These are phyloP conservation scores for Trametes versicolor DNA, from an alignment of 1,284 basidiomycete genomes.

Conservation along the genomic window DNA sequence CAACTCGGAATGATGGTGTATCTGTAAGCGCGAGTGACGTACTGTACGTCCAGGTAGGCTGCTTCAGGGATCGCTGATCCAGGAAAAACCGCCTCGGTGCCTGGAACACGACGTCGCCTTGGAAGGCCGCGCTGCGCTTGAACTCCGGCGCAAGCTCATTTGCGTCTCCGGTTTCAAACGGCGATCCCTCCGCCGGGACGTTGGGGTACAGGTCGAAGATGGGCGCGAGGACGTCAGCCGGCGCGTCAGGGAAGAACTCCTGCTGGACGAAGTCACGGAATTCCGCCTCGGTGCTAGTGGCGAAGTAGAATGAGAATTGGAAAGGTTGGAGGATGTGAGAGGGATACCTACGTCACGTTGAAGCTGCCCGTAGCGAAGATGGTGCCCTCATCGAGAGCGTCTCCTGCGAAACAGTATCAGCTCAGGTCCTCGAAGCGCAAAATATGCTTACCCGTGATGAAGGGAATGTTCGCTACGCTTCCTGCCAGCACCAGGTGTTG, in stretches of 20 bases:
- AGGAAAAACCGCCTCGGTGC: conserved; percentile 62
- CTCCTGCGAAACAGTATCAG: conserved; percentile 35
- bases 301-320: background rate
- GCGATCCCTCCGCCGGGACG: conserved; percentile 54
- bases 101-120: conserved; percentile 64
- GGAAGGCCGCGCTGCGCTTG: conserved; percentile 62
- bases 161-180: conserved; percentile 56
- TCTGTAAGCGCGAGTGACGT: conserved; percentile 22
- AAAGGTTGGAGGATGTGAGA: too few relatives aligned
- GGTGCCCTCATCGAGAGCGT: conserved; percentile 46
- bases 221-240: background rate
- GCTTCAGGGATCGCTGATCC: conserved; percentile 35
- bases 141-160: conserved; percentile 58
- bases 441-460: conserved; percentile 20
- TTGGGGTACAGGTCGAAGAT: conserved; percentile 40
- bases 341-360: conserved; percentile 29
- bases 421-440: too few relatives aligned
- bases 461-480: conserved; percentile 41
- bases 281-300: conserved; percentile 10
- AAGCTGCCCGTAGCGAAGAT: conserved; percentile 35
- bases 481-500: conserved; percentile 35
- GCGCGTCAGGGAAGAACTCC: background rate
- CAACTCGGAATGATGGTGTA: too few relatives aligned
- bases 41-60: conserved; percentile 47
- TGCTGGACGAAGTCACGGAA: conserved; percentile 7